Evolutionary conservation across 192 early-diverging fungal genomes (phyloP).

Genomic region (Physocladia obscura): DNA sequence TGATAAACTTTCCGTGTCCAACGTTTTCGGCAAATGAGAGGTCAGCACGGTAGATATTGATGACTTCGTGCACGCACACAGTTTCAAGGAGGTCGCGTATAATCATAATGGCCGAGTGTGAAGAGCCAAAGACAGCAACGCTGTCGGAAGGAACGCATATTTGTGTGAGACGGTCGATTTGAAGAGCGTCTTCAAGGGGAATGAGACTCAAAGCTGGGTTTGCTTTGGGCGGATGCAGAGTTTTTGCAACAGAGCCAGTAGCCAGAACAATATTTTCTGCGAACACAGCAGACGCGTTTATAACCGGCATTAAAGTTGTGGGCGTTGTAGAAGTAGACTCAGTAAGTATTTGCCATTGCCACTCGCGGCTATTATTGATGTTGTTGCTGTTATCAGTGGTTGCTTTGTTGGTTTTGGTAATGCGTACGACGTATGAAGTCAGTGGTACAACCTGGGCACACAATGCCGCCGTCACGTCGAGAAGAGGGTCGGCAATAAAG

Average conservation of each 20-base stretch:
- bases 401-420: not conserved
- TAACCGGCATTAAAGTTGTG: too few species aligned
- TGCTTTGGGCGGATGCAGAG: not conserved
- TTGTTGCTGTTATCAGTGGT: not conserved
- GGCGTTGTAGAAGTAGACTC: too few species aligned
- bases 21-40: not conserved
- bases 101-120: conserved; percentile 27
- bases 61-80: conserved; percentile 13
- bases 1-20: not conserved
- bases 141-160: not conserved
- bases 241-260: conserved; percentile 12
- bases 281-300: too few species aligned
- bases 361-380: too few species aligned
- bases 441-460: not conserved
- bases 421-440: not conserved
- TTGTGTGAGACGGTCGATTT: not conserved
- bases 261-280: conserved; percentile 10
- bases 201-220: not conserved
- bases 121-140: conserved; percentile 21
- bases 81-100: conserved; percentile 26
- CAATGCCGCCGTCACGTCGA: not conserved
- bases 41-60: not conserved
- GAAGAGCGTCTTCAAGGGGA: conserved; percentile 17
- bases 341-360: conserved; percentile 3
- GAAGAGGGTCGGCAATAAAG: not conserved